Evolutionary conservation across 2,329 filamentous ascomycete species (phyloP).

Genomic region (Diaporthe australafricana): DNA sequence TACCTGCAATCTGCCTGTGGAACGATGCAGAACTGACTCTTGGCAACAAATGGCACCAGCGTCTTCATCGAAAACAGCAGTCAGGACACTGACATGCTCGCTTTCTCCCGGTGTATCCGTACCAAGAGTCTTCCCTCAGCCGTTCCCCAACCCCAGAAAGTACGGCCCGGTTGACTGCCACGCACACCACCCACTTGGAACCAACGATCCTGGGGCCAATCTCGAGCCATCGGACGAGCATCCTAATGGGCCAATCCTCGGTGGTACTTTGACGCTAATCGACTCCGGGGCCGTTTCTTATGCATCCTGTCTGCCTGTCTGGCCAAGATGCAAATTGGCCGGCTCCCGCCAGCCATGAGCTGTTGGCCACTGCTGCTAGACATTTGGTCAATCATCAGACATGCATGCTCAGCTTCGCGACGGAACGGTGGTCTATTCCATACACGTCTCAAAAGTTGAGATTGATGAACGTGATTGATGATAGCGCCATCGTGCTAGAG

Average conservation of each 20-base stretch:
- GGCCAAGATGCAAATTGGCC: conserved; percentile 37
- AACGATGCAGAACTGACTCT: background rate
- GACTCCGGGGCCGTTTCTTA: conserved; percentile 32
- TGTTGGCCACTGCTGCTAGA: background rate
- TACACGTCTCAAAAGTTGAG: background rate
- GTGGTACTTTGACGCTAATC: conserved; percentile 43
- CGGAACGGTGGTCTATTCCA: conserved; percentile 3
- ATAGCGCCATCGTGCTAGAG: background rate
- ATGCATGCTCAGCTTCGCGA: background rate
- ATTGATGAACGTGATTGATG: background rate
- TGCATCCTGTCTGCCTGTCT: conserved; percentile 28
- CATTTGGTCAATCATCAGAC: conserved; percentile 2
- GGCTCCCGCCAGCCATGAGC: conserved; percentile 29
- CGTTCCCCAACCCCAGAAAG: conserved; percentile 5
- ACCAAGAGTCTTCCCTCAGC: background rate
- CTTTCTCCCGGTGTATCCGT: background rate
- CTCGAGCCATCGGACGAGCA: conserved; percentile 36
- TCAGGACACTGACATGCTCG: background rate
- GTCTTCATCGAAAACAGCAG: background rate
- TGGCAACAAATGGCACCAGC: background rate
- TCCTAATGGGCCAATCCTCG: conserved; percentile 44
- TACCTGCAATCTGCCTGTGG: background rate
- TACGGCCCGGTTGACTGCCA: conserved; percentile 31
- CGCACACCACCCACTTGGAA: conserved; percentile 33
- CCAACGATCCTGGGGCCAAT: conserved; percentile 31